A percentile compares a stretch with the other conserved stretches of the same genome.
Evolutionary conservation across 768 basidiomycete species (phyloP).

Genomic region (Auricularia heimuer): DNA sequence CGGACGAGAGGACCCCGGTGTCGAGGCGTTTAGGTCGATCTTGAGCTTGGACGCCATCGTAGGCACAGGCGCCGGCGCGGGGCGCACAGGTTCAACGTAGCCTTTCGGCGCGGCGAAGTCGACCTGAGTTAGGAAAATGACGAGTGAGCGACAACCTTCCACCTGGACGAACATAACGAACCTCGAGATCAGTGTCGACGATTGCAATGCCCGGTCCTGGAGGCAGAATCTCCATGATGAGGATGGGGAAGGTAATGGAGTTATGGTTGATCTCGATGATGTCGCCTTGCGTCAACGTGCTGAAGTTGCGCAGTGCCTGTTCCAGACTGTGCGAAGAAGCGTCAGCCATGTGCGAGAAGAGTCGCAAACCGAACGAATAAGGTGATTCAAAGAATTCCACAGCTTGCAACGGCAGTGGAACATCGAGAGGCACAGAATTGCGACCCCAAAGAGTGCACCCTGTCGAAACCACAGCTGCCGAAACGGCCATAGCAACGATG

Average conservation of each 20-base stretch:
- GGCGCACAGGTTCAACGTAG: conserved; percentile 89
- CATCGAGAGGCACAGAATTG: too few relatives aligned
- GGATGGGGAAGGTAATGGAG: conserved; percentile 85
- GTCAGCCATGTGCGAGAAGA: too few relatives aligned
- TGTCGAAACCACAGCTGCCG: too few relatives aligned
- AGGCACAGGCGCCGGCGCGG: conserved; percentile 65
- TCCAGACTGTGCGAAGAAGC: conserved; percentile 37
- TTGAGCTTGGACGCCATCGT: conserved; percentile 98
- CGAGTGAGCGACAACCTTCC: conserved; percentile 23
- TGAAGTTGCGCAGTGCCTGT: conserved; percentile 88
- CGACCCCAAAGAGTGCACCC: too few relatives aligned
- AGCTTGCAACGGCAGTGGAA: too few relatives aligned
- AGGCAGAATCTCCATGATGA: conserved; percentile 89
- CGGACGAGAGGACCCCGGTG: conserved; percentile 78
- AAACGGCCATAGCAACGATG: too few relatives aligned
- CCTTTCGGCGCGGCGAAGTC: conserved; percentile 36
- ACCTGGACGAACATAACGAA: conserved; percentile 84
- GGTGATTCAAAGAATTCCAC: too few relatives aligned
- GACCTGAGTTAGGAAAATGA: conserved; percentile 9
- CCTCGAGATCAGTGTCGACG: conserved; percentile 94
- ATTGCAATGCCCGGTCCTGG: conserved; percentile 82
- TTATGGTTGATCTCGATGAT: conserved; percentile 99
- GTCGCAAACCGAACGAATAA: too few relatives aligned
- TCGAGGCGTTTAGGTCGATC: conserved; percentile 81
- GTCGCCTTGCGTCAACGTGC: conserved; percentile 86